Percentiles rank a stretch among this genome's conserved stretches.
Evolutionary conservation across 2,329 filamentous ascomycete species (phyloP).

Genomic region (Colletotrichum tamarilloi): DNA sequence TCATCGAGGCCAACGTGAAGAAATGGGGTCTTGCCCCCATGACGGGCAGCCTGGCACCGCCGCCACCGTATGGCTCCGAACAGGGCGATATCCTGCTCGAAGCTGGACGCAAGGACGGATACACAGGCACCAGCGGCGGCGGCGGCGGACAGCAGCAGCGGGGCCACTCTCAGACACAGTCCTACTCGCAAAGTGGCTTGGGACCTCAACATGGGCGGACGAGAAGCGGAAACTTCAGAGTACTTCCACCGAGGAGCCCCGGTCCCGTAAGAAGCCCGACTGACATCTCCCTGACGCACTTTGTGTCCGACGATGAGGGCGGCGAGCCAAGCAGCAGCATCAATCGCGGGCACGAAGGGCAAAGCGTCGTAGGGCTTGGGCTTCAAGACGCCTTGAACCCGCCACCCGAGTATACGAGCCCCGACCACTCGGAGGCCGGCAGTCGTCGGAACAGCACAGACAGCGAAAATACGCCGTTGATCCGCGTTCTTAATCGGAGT

Average conservation of each 20-base stretch:
- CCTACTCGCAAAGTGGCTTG: slow-evolving; percentile 47
- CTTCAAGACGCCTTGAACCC: slow-evolving; percentile 69
- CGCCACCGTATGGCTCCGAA: slow-evolving; percentile 95
- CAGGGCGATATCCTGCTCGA: slow-evolving; percentile 96
- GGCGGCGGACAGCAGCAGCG: slow-evolving; percentile 45
- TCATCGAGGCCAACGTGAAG: slow-evolving; percentile 99
- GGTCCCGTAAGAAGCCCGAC: slow-evolving; percentile 92
- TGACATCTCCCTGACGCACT: slow-evolving; percentile 92
- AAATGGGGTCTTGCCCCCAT: slow-evolving; percentile 98
- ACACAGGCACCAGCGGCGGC: slow-evolving; percentile 53
- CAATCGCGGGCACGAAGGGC: slow-evolving; percentile 40
- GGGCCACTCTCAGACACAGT: slow-evolving; percentile 56
- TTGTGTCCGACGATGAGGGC: slow-evolving; percentile 77
- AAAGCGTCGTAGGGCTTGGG: slow-evolving; percentile 53
- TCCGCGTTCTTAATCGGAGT: slow-evolving; percentile 61
- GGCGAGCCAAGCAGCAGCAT: slow-evolving; percentile 72
- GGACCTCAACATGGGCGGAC: slow-evolving; percentile 78
- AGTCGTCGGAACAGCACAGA: slow-evolving; percentile 69
- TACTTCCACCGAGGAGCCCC: slow-evolving; percentile 82
- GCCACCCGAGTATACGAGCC: slow-evolving; percentile 79
- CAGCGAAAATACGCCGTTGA: slow-evolving; percentile 65
- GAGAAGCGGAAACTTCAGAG: slow-evolving; percentile 81
- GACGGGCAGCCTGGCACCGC: slow-evolving; percentile 93
- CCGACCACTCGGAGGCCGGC: slow-evolving; percentile 67
- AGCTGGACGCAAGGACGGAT: slow-evolving; percentile 76